A percentile compares a stretch with the other conserved stretches of the same genome.
phyloP scores from a whole-genome alignment of 164 flowering plant species.

The Vitis vinifera region DNA sequence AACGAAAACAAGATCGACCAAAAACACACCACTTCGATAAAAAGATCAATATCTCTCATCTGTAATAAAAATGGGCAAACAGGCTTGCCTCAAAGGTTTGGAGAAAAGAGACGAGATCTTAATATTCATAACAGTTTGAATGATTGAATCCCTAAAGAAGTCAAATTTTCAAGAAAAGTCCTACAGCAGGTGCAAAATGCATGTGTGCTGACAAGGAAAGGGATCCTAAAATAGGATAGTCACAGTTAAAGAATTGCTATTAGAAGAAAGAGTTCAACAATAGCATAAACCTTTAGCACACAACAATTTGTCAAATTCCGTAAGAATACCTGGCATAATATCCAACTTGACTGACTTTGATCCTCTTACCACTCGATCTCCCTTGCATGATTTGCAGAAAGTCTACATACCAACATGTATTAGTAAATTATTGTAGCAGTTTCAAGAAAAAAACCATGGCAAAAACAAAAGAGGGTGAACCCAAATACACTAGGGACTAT shows the following conservation, averaged over 20 bases:
- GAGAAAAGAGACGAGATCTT: too few relatives aligned
- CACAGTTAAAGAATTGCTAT: background rate
- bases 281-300: background rate
- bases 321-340: slow-evolving; percentile 60
- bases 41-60: too few relatives aligned
- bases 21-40: too few relatives aligned
- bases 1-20: too few relatives aligned
- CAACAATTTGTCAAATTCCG: background rate
- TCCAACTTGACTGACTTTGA: slow-evolving; percentile 71
- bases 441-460: background rate
- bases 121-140: too few relatives aligned
- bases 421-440: background rate
- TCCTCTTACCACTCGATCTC: slow-evolving; percentile 65
- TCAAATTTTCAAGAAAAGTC: too few relatives aligned
- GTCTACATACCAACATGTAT: background rate
- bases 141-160: too few relatives aligned
- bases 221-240: too few relatives aligned
- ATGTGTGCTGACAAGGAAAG: too few relatives aligned
- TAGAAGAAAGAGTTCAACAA: background rate
- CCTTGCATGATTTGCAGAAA: slow-evolving; percentile 52
- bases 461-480: background rate
- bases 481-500: background rate
- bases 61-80: too few relatives aligned
- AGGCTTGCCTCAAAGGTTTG: too few relatives aligned
- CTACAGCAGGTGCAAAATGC: too few relatives aligned